These are phyloP conservation scores for Lycium ferocissimum DNA, from an alignment of 257 asterid genomes.

Conservation along the genomic window DNA sequence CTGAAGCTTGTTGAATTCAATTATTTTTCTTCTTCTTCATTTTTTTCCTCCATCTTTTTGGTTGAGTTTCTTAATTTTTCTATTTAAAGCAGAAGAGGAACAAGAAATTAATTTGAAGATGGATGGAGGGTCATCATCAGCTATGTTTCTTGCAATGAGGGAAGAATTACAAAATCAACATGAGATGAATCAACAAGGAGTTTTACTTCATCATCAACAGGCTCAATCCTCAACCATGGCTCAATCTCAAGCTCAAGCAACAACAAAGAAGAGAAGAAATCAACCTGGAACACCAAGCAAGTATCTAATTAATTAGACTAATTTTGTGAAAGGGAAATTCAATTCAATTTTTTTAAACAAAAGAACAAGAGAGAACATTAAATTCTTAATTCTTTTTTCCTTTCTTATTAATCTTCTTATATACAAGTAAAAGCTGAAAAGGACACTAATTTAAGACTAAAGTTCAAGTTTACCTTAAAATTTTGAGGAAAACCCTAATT, in stretches of 20 bases:
- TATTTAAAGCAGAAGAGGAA: not conserved
- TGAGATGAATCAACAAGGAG: slow-evolving; percentile 37
- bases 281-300: slow-evolving; percentile 90
- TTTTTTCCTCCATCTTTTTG: not conserved
- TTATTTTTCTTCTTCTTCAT: not conserved
- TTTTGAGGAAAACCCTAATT: slow-evolving; percentile 5
- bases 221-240: slow-evolving; percentile 17
- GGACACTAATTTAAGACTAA: not conserved
- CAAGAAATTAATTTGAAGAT: not conserved
- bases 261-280: slow-evolving; percentile 60
- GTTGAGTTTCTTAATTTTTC: not conserved
- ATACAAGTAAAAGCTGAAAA: not conserved
- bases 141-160: slow-evolving; percentile 11
- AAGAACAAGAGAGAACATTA: slow-evolving; percentile 29
- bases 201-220: slow-evolving; percentile 54
- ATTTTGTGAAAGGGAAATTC: not conserved
- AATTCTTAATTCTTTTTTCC: not conserved
- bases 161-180: not conserved
- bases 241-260: slow-evolving; percentile 27
- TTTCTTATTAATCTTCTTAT: not conserved
- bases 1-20: not conserved
- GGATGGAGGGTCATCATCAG: slow-evolving; percentile 21
- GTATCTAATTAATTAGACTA: slow-evolving; percentile 39
- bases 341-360: not conserved
- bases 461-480: not conserved